Conservation (phyloP, 2,329 filamentous ascomycete species). For the Colletotrichum lupini region DNA sequence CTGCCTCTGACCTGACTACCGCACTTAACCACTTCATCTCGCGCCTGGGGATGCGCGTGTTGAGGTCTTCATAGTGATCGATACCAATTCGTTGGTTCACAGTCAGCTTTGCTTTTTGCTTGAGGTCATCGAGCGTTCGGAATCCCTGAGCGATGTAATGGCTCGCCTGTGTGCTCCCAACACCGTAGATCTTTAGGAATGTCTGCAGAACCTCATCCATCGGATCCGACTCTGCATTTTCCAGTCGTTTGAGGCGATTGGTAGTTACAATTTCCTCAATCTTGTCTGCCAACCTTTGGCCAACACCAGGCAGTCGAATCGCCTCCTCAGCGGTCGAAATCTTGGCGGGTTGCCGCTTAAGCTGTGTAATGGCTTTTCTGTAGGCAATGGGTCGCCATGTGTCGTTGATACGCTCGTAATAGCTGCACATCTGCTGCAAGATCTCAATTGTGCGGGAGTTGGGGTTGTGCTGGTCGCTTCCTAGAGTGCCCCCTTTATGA, state of each 20-base stretch:
- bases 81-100: conserved; percentile 80
- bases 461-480: conserved; percentile 65
- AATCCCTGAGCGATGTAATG: conserved; percentile 83
- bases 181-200: conserved; percentile 85
- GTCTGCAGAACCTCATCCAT: conserved; percentile 72
- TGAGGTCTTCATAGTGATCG: conserved; percentile 83
- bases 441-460: conserved; percentile 82
- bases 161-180: conserved; percentile 75
- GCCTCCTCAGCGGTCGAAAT: conserved; percentile 79
- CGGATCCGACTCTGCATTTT: conserved; percentile 75
- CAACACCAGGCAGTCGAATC: conserved; percentile 73
- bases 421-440: conserved; percentile 80
- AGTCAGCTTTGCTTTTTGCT: conserved; percentile 69
- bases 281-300: conserved; percentile 79
- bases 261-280: conserved; percentile 91
- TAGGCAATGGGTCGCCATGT: conserved; percentile 82
- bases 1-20: conserved; percentile 70
- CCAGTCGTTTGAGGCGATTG: conserved; percentile 75
- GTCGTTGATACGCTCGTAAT: conserved; percentile 81
- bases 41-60: conserved; percentile 78
- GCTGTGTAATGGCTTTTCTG: conserved; percentile 78
- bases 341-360: conserved; percentile 73
- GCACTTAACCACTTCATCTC: conserved; percentile 79
- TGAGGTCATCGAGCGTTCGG: conserved; percentile 79
- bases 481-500: conserved; percentile 61